Conservation (phyloP, 2,329 filamentous ascomycete genomes). For the Colletotrichum horii region DNA sequence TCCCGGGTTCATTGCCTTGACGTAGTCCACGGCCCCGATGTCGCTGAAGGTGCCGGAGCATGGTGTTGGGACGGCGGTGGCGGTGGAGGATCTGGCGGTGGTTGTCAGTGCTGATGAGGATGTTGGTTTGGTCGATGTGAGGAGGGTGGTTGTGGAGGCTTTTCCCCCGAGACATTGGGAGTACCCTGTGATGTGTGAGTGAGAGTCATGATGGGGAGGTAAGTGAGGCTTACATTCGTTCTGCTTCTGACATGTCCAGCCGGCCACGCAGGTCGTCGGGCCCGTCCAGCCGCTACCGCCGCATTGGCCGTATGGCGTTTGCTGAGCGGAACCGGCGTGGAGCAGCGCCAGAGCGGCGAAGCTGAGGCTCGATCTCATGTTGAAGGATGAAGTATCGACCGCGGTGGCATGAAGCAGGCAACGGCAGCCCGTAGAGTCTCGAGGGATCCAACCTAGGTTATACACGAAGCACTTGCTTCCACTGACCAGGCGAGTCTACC, state of each 20-base stretch:
- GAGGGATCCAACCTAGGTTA: not conserved
- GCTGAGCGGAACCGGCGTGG: not conserved
- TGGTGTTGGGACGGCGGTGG: not conserved
- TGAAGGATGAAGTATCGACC: not conserved
- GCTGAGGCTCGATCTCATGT: not conserved
- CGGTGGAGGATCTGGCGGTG: not conserved
- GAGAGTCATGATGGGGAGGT: not conserved
- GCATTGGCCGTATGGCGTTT: slow-evolving; percentile 14
- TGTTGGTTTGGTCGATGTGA: not conserved
- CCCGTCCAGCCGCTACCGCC: slow-evolving; percentile 15
- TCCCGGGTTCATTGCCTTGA: slow-evolving; percentile 56
- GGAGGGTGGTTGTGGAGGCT: not conserved
- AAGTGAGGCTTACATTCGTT: not conserved
- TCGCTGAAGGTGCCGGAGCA: slow-evolving; percentile 48
- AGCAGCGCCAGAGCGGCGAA: not conserved
- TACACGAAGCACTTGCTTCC: not conserved
- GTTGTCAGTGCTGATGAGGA: not conserved
- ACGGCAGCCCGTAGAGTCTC: not conserved
- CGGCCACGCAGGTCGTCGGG: slow-evolving; percentile 8
- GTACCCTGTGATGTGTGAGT: not conserved
- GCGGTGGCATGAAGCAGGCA: not conserved
- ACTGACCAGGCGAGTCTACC: not conserved
- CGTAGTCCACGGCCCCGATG: slow-evolving; percentile 49
- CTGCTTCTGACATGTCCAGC: slow-evolving; percentile 9
- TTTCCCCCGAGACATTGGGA: slow-evolving; percentile 19